A percentile compares a stretch with the other conserved stretches of the same genome.
Conservation (phyloP, 768 basidiomycete genomes). For the Xerocomus spinulosus region DNA sequence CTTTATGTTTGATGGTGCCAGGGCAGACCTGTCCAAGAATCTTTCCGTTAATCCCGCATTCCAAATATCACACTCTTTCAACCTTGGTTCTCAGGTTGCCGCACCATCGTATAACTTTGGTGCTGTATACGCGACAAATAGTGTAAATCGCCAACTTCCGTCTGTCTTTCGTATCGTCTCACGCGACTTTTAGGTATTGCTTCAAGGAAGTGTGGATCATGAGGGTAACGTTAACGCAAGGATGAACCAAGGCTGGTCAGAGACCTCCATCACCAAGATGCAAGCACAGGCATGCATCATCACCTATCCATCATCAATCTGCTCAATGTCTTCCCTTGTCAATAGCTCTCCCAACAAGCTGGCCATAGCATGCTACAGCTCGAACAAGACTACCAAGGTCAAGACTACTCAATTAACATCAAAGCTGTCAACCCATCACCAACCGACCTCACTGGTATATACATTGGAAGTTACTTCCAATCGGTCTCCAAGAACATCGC, state of each 20-base stretch:
- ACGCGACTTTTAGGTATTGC: slow-evolving; percentile 58
- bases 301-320: neutral
- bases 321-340: slow-evolving; percentile 12
- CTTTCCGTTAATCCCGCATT: slow-evolving; percentile 93
- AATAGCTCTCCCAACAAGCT: slow-evolving; percentile 65
- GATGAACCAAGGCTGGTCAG: slow-evolving; percentile 85
- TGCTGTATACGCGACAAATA: slow-evolving; percentile 82
- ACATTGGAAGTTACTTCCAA: slow-evolving; percentile 87
- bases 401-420: slow-evolving; percentile 78
- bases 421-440: slow-evolving; percentile 93
- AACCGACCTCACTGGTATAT: slow-evolving; percentile 84
- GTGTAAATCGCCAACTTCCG: slow-evolving; percentile 41
- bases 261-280: slow-evolving; percentile 72
- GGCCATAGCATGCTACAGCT: slow-evolving; percentile 90
- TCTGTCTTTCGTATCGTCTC: slow-evolving; percentile 19
- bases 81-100: slow-evolving; percentile 78
- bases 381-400: slow-evolving; percentile 91
- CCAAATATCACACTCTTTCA: slow-evolving; percentile 96
- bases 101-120: slow-evolving; percentile 93
- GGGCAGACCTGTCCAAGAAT: slow-evolving; percentile 92
- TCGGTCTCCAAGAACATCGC: slow-evolving; percentile 89
- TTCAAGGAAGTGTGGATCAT: slow-evolving; percentile 93
- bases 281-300: slow-evolving; percentile 71
- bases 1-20: slow-evolving; percentile 95
- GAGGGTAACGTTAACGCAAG: slow-evolving; percentile 87